phyloP scores from a whole-genome alignment of 306 rosid genomes.

The Lithocarpus polystachyus region DNA sequence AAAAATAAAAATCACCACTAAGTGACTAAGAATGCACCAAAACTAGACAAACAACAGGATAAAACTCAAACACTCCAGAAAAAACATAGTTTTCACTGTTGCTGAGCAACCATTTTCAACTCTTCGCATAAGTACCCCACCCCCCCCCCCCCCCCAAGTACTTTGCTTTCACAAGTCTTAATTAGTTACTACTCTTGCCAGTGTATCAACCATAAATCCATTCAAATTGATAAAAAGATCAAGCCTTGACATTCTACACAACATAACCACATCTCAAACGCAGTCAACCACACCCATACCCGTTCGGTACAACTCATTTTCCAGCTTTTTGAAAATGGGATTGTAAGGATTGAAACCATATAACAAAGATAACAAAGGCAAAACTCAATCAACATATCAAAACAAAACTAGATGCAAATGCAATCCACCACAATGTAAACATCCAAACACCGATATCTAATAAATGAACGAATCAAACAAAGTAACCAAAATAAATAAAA shows the following conservation, averaged over 20 bases:
- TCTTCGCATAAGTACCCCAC: neutral
- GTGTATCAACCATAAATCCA: neutral
- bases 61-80: neutral
- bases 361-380: neutral
- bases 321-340: no score
- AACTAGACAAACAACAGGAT: no score
- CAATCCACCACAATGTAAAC: constrained; percentile 2
- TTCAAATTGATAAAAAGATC: neutral
- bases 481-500: neutral
- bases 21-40: neutral
- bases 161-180: neutral
- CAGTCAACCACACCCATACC: neutral
- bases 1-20: neutral
- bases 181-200: constrained; percentile 10
- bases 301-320: no score
- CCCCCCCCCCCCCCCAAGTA: no score
- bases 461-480: neutral
- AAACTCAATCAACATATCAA: neutral
- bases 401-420: neutral
- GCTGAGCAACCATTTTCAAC: neutral
- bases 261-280: neutral
- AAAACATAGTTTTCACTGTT: neutral
- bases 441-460: neutral
- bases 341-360: no score
- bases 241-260: neutral